A percentile compares a stretch with the other conserved stretches of the same genome.
phyloP scores from a whole-genome alignment of 164 flowering plant species.

The Cinnamomum chago region DNA sequence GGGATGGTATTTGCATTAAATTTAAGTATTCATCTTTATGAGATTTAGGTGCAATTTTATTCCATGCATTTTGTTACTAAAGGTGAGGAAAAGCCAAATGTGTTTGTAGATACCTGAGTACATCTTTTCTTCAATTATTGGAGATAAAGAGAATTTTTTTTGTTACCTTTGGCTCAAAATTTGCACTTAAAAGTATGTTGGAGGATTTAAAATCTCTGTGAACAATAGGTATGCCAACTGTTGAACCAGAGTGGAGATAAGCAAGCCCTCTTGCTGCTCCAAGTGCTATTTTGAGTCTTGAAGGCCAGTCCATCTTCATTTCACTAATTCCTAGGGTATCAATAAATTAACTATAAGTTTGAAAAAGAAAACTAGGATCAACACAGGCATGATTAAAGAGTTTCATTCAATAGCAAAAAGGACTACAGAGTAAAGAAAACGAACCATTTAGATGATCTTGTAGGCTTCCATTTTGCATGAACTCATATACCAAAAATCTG shows the following conservation, averaged over 20 bases:
- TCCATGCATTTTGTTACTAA: not conserved
- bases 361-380: conserved; percentile 4
- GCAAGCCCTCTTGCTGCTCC: conserved; percentile 95
- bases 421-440: conserved; percentile 7
- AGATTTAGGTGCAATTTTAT: not conserved
- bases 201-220: conserved; percentile 98
- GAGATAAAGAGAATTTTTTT: too few relatives aligned
- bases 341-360: not conserved
- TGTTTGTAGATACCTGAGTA: too few relatives aligned
- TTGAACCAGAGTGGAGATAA: conserved; percentile 83
- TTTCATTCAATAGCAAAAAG: not conserved
- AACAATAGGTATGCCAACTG: conserved; percentile 81
- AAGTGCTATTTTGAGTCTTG: conserved; percentile 78
- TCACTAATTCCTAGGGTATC: conserved; percentile 51
- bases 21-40: too few relatives aligned
- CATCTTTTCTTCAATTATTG: too few relatives aligned
- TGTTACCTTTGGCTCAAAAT: conserved; percentile 85
- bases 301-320: conserved; percentile 78
- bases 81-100: too few relatives aligned
- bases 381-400: not conserved
- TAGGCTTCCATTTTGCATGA: conserved; percentile 84
- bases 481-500: conserved; percentile 90
- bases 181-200: conserved; percentile 64
- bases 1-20: too few relatives aligned
- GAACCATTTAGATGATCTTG: conserved; percentile 87